phyloP scores from a whole-genome alignment of 441 rosid species.

The Adansonia grandidieri region DNA sequence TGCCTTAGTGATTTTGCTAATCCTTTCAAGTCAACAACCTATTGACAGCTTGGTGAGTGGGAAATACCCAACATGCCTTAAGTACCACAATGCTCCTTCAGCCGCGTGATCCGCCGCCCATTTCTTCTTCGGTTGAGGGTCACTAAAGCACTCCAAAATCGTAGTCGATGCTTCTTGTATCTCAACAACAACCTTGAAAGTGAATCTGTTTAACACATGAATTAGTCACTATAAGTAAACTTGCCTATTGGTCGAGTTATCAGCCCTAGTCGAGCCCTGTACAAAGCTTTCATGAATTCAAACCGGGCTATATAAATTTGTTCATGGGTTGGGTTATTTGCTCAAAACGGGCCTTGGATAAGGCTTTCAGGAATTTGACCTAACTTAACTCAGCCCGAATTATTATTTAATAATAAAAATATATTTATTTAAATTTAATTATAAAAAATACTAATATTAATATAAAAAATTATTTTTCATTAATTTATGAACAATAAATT shows the following conservation, averaged over 20 bases:
- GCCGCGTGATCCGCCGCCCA: conserved; percentile 73
- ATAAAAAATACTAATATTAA: too few species aligned
- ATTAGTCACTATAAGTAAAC: not conserved
- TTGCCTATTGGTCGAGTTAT: too few species aligned
- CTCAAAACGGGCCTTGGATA: too few species aligned
- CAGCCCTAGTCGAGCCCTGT: too few species aligned
- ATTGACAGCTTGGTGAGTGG: conserved; percentile 18
- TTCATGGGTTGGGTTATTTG: not conserved
- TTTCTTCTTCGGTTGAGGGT: conserved; percentile 50
- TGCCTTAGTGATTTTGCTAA: too few species aligned
- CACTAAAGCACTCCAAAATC: conserved; percentile 53
- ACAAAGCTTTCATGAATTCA: too few species aligned
- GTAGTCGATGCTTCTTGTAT: conserved; percentile 33
- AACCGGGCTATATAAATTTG: not conserved
- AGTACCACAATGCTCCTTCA: conserved; percentile 71
- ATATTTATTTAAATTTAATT: too few species aligned
- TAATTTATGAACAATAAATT: too few species aligned
- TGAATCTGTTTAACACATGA: conserved; percentile 42
- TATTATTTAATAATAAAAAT: too few species aligned
- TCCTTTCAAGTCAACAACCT: not conserved
- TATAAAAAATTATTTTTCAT: too few species aligned
- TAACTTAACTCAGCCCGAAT: too few species aligned
- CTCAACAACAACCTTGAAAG: conserved; percentile 53
- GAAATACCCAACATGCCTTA: conserved; percentile 45
- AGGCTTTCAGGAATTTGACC: too few species aligned